These are phyloP conservation scores for Lophium mytilinum DNA, from an alignment of 495 filamentous ascomycete species.

Conservation along the genomic window DNA sequence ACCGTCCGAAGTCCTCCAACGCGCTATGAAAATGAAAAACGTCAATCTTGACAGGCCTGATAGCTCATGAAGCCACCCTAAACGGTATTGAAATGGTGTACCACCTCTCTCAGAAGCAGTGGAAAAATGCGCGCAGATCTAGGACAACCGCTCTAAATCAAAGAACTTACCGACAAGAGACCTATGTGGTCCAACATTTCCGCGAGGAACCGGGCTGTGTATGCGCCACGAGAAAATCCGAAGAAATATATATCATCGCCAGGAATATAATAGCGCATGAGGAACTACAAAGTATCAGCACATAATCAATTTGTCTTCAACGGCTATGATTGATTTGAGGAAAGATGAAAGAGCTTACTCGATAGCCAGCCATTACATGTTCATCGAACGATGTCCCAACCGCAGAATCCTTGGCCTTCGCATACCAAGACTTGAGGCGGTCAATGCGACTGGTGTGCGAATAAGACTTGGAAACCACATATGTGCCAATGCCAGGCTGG, in stretches of 20 bases:
- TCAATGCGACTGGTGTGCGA: slow-evolving; percentile 57
- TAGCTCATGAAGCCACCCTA: no score
- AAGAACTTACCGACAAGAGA: slow-evolving; percentile 46
- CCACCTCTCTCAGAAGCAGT: no score
- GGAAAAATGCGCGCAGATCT: no score
- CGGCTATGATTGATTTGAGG: background rate
- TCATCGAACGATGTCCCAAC: slow-evolving; percentile 76
- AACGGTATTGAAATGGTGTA: no score
- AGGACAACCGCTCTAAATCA: no score
- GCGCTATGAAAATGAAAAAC: no score
- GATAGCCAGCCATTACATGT: slow-evolving; percentile 78
- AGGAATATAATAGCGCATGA: slow-evolving; percentile 76
- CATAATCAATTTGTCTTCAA: background rate
- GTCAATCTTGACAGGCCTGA: no score
- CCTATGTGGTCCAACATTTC: slow-evolving; percentile 85
- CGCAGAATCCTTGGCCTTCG: slow-evolving; percentile 78
- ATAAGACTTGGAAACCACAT: slow-evolving; percentile 59
- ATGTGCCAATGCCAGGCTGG: slow-evolving; percentile 79
- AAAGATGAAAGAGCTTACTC: slow-evolving; percentile 23
- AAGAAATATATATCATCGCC: slow-evolving; percentile 79
- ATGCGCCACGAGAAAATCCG: slow-evolving; percentile 80
- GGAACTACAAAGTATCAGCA: slow-evolving; percentile 38
- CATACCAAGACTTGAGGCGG: slow-evolving; percentile 63
- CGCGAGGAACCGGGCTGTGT: slow-evolving; percentile 76
- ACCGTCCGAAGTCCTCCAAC: no score